Base-by-base conservation (phyloP, 768 basidiomycete species). In the Neoboletus brunneissimus region DNA sequence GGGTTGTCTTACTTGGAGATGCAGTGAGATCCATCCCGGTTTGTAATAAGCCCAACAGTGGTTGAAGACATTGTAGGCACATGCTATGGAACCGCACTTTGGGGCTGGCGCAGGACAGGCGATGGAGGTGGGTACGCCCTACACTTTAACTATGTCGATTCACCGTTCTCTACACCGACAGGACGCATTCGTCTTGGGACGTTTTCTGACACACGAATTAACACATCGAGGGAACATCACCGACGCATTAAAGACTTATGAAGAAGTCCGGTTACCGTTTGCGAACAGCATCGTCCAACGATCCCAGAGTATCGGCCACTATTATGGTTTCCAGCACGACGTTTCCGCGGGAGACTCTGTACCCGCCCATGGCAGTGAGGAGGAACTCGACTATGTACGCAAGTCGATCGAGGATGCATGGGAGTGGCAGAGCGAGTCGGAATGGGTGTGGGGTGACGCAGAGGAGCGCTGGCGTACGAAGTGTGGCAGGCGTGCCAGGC, bases 71-170 rank as follows among this genome's bases (percentile, higher is more conserved):
- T 11, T 40, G n/a, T 42, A 68, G 79, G 79, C 79, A 0, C 79
- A 81, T 63, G 78, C 75, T 0, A 79, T 79, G 73, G 67, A 74
- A 4, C 79, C 79, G 0, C 73, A 79, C 58, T 72, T 77, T 62
- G 80, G 77, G 1, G 74, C 78, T 0, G 80, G 81, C 4, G 81
- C 79, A 4, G 77, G 79, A 4, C 79, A 79, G 51, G 79, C 80
- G 1, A 74, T 81, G n/a, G 81, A 81, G 66, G 79, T 78, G 43
- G 12, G 65, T 46, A 9, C 20, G 16, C 16, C n/a, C 5, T 4
- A 1, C 5, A 16, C 9, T 11, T 3, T 7, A 5, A n/a, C 6
- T 12, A 31, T 45, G 4, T 27, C 2, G 6, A 54, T n/a, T 29
- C 37, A 55, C 16, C 20, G 1, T 16, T 22, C 31, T 5, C 12